phyloP scores from a whole-genome alignment of 2,329 filamentous ascomycete species.

The Nigrograna mackinnonii region DNA sequence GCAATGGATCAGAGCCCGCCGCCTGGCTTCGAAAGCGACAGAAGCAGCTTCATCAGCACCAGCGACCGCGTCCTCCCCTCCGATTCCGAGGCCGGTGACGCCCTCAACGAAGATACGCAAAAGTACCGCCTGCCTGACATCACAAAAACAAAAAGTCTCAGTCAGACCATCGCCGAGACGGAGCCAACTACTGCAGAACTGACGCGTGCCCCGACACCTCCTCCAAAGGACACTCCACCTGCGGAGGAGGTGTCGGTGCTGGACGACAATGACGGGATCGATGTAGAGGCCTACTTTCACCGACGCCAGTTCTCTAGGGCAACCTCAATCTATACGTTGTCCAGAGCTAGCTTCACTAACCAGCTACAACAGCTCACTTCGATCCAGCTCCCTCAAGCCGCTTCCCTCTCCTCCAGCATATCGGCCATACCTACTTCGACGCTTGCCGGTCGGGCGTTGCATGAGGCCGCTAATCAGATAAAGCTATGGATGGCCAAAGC shows the following conservation, averaged over 20 bases:
- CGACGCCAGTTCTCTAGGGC: slow-evolving; percentile 62
- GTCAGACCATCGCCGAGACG: slow-evolving; percentile 33
- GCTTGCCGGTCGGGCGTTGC: slow-evolving; percentile 79
- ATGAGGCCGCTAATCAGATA: slow-evolving; percentile 89
- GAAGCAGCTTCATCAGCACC: slow-evolving; percentile 53
- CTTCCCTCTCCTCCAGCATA: slow-evolving; percentile 80
- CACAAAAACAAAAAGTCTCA: slow-evolving; percentile 66
- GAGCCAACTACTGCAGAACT: slow-evolving; percentile 15
- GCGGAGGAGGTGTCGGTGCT: slow-evolving; percentile 32
- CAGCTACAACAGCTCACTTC: slow-evolving; percentile 92
- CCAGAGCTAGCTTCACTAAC: slow-evolving; percentile 87
- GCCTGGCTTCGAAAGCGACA: slow-evolving; percentile 48
- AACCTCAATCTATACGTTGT: slow-evolving; percentile 92
- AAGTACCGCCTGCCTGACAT: slow-evolving; percentile 75
- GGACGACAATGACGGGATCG: slow-evolving; percentile 45
- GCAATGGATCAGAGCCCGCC: slow-evolving; percentile 41
- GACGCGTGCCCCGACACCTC: slow-evolving; percentile 47
- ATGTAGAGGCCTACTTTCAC: slow-evolving; percentile 67
- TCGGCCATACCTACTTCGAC: slow-evolving; percentile 82
- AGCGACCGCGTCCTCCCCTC: slow-evolving; percentile 58
- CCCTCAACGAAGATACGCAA: slow-evolving; percentile 68
- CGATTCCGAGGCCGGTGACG: slow-evolving; percentile 51
- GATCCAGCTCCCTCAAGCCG: slow-evolving; percentile 83
- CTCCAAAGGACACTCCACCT: slow-evolving; percentile 53
- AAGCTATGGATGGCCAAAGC: slow-evolving; percentile 92